Evolutionary conservation across 2,329 filamentous ascomycete species (phyloP).

Genomic region (Corynespora cassiicola): DNA sequence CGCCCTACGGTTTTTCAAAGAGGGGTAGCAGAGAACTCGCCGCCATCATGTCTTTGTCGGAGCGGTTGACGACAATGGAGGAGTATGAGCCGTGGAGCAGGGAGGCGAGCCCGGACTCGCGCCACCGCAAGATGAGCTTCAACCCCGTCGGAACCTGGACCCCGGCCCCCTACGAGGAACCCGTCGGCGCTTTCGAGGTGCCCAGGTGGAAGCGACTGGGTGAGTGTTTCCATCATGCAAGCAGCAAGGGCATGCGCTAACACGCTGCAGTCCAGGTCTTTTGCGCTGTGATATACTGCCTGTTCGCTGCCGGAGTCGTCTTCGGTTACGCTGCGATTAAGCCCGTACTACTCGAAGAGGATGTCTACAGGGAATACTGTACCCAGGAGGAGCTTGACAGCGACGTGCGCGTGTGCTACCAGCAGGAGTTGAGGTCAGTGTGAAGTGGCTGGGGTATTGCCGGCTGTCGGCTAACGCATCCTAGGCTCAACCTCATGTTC

Average conservation of each 20-base stretch:
- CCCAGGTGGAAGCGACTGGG: slow-evolving; percentile 59
- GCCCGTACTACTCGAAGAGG: slow-evolving; percentile 45
- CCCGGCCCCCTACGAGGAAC: slow-evolving; percentile 46
- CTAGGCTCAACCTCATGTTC: slow-evolving; percentile 88
- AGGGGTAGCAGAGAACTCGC: slow-evolving; percentile 4
- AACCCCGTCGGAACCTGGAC: slow-evolving; percentile 57
- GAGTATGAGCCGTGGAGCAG: slow-evolving; percentile 49
- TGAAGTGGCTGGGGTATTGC: slow-evolving; percentile 76
- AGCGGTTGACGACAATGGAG: slow-evolving; percentile 48
- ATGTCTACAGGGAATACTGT: slow-evolving; percentile 45
- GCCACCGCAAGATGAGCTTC: slow-evolving; percentile 57
- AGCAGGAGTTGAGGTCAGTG: slow-evolving; percentile 45
- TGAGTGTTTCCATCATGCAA: slow-evolving; percentile 37
- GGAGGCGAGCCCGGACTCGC: slow-evolving; percentile 41
- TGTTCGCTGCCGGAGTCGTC: slow-evolving; percentile 70
- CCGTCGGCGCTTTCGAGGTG: slow-evolving; percentile 61
- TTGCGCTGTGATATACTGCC: slow-evolving; percentile 73
- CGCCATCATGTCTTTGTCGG: slow-evolving; percentile 45
- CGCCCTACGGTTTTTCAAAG: not conserved
- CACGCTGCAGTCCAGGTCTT: slow-evolving; percentile 67
- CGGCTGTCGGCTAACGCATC: slow-evolving; percentile 47
- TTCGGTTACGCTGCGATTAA: slow-evolving; percentile 51
- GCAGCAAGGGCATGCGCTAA: slow-evolving; percentile 17
- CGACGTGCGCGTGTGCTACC: slow-evolving; percentile 43
- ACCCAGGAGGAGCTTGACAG: slow-evolving; percentile 43